phyloP scores from a whole-genome alignment of 495 filamentous ascomycete genomes.

The Podospora bellae-mahoneyi region DNA sequence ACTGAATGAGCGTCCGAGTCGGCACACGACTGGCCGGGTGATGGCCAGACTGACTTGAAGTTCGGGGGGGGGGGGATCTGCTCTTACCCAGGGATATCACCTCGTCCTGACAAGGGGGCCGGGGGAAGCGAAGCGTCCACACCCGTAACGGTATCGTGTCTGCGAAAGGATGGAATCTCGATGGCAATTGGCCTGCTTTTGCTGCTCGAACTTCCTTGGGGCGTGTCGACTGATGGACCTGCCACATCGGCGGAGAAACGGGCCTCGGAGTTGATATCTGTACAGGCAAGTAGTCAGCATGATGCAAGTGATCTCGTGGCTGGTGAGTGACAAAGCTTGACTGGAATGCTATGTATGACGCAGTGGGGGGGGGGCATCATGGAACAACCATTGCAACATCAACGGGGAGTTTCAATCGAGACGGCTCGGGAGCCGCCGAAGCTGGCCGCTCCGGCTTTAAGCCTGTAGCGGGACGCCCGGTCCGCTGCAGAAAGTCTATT shows the following conservation, averaged over 20 bases:
- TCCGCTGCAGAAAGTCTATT: background rate
- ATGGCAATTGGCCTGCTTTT: constrained; percentile 47
- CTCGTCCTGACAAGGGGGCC: constrained; percentile 45
- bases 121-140: constrained; percentile 24
- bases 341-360: constrained; percentile 19
- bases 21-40: background rate
- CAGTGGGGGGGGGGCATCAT: constrained; percentile 18
- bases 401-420: background rate
- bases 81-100: constrained; percentile 50
- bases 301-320: background rate
- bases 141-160: constrained; percentile 24
- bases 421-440: constrained; percentile 7
- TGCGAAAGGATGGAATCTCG: constrained; percentile 35
- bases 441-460: constrained; percentile 1
- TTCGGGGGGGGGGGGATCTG: constrained; percentile 18
- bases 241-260: background rate
- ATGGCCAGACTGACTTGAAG: constrained; percentile 3
- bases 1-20: background rate
- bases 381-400: constrained; percentile 1
- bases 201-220: constrained; percentile 2
- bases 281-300: background rate
- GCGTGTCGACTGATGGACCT: background rate
- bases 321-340: background rate
- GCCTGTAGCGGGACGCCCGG: constrained; percentile 1
- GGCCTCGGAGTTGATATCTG: background rate